phyloP scores from a whole-genome alignment of 352 stramenopile genomes.

The Phytophthora boehmeriae region DNA sequence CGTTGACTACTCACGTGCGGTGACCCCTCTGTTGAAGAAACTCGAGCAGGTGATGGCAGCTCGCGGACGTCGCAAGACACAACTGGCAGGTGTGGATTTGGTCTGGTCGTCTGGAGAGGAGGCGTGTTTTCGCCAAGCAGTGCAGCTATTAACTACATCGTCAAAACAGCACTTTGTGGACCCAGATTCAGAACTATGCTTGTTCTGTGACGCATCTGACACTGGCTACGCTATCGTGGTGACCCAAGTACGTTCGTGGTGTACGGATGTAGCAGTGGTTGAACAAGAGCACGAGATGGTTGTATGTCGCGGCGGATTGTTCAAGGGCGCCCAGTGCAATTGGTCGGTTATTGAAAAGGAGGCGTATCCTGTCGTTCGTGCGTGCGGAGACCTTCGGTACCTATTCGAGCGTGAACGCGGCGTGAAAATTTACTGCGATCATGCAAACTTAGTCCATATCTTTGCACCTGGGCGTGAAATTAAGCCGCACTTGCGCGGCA shows the following conservation, averaged over 20 bases:
- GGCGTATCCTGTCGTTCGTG: constrained; percentile 10
- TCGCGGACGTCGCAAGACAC: neutral
- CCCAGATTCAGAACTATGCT: neutral
- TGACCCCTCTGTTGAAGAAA: constrained; percentile 1
- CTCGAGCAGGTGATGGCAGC: constrained; percentile 10
- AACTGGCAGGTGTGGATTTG: constrained; percentile 6
- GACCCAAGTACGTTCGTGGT: constrained; percentile 9
- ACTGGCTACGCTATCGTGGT: neutral
- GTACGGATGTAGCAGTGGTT: constrained; percentile 1
- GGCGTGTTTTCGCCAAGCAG: neutral
- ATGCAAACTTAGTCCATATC: constrained; percentile 16
- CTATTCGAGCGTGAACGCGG: constrained; percentile 1
- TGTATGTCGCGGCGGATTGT: constrained; percentile 7
- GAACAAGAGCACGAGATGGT: constrained; percentile 12
- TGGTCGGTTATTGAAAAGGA: constrained; percentile 19
- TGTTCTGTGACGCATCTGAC: constrained; percentile 13
- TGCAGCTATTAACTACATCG: neutral
- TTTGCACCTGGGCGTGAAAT: constrained; percentile 10
- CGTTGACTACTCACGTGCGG: constrained; percentile 7
- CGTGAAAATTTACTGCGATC: constrained; percentile 13
- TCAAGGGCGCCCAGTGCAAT: constrained; percentile 6
- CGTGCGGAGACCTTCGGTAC: constrained; percentile 13
- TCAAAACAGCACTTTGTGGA: constrained; percentile 1
- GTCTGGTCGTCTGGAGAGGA: neutral
- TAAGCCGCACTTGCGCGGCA: constrained; percentile 16